Base-by-base conservation (phyloP, 2,329 filamentous ascomycete genomes). In the Periconia digitata region DNA sequence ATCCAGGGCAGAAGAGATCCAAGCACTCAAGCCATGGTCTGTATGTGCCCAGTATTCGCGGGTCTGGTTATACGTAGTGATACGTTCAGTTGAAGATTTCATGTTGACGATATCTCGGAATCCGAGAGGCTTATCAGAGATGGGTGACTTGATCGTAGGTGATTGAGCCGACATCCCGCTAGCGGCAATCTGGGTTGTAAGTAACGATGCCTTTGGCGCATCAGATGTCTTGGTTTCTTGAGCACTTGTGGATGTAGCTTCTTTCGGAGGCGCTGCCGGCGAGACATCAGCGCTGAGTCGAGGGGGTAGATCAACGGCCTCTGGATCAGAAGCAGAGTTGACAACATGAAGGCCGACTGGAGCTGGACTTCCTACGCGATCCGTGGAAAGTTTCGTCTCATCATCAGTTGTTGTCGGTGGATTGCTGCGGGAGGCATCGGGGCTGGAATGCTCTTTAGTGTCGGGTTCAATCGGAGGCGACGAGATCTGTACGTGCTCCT, bases 21-120 rank as follows among this genome's bases (percentile, higher is more conserved):
- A 86, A 54, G 77, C 71, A 46, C 72, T 76, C n/a, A 97, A 74
- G 1, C 92, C 90, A 5, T 87, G 87, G 50, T 96, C 85, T 66
- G 87, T 84, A 12, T 74, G 70, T 0, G 87, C 85, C 67, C 91
- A 90, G 39, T 87, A 81, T 15, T 82, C 74, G 38, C 90, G 82
- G 0, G 88, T 87, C 49, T 86, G 82, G 49, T 89, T 82, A 67
- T 89, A 95, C 13, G 84, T 85, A 37, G 79, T 76, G 50, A 94
- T 88, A 17, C 91, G 84, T 56, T 94, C 85, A 13, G 78, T 70
- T 0, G 85, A 71, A 2, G 81, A 83, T 15, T 81, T 78, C 42
- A 94, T 78, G 8, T 82, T 83, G 60, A 90, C 78, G 51, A 96
- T 95, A 49, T 95, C 87, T 43, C 85, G 83, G 71, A 95, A 92